phyloP scores from a whole-genome alignment of 169 alveolate species.

The Cryptosporidium muris region DNA sequence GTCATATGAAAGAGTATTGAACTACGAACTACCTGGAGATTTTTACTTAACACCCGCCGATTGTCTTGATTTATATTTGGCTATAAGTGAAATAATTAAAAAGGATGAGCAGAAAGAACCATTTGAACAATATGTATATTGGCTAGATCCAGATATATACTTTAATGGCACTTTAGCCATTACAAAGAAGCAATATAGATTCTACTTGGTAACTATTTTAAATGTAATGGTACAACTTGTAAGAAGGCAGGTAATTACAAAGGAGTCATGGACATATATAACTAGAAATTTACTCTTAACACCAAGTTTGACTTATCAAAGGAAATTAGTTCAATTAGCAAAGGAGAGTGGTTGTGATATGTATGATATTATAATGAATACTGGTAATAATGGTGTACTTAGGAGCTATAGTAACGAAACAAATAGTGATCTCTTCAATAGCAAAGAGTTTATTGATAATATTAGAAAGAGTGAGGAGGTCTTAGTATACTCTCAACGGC shows the following conservation, averaged over 20 bases:
- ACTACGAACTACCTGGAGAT: slow-evolving; percentile 72
- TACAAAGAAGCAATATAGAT: slow-evolving; percentile 83
- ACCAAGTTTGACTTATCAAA: slow-evolving; percentile 51
- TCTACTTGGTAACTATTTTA: slow-evolving; percentile 50
- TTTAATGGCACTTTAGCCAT: slow-evolving; percentile 80
- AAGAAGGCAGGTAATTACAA: slow-evolving; percentile 6
- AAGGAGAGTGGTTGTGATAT: slow-evolving; percentile 27
- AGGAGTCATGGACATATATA: slow-evolving; percentile 51
- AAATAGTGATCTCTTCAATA: background rate
- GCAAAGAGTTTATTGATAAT: background rate
- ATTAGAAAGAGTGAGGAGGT: slow-evolving; percentile 19
- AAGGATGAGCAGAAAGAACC: background rate
- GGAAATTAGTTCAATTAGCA: slow-evolving; percentile 39
- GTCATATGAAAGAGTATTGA: slow-evolving; percentile 57
- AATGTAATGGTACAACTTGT: slow-evolving; percentile 22
- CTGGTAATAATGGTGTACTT: slow-evolving; percentile 26
- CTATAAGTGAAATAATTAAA: slow-evolving; percentile 20
- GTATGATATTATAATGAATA: slow-evolving; percentile 27
- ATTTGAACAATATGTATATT: slow-evolving; percentile 70
- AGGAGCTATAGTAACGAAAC: background rate
- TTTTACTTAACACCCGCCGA: slow-evolving; percentile 75
- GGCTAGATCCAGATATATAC: slow-evolving; percentile 76
- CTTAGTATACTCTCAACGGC: slow-evolving; percentile 12
- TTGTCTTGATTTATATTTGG: slow-evolving; percentile 37
- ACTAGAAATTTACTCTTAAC: slow-evolving; percentile 21